These are phyloP conservation scores for Pogostemon cablin DNA, from an alignment of 257 asterid genomes.

Conservation along the genomic window DNA sequence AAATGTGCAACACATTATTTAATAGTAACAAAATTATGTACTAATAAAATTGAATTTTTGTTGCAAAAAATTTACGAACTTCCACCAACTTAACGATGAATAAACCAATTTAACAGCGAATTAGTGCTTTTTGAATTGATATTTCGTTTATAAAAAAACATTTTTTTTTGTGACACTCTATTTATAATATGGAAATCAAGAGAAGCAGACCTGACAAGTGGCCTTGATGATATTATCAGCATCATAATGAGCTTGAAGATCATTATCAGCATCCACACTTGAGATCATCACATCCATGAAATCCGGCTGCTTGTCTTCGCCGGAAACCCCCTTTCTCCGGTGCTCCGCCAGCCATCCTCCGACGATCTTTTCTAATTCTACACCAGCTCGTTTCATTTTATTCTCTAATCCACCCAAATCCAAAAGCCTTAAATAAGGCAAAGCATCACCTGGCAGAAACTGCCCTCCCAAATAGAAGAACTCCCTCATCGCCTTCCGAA, in stretches of 20 bases:
- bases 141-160: no score
- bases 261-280: neutral
- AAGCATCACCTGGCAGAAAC: conserved; percentile 23
- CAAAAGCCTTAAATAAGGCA: conserved; percentile 15
- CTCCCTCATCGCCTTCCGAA: conserved; percentile 27
- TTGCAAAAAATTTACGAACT: no score
- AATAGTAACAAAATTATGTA: no score
- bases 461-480: conserved; percentile 8
- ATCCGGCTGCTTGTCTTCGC: conserved; percentile 16
- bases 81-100: no score
- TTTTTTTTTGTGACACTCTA: no score
- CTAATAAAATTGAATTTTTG: no score
- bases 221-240: conserved; percentile 24
- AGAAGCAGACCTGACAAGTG: conserved; percentile 4
- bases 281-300: conserved; percentile 32
- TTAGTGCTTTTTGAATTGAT: no score
- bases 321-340: conserved; percentile 18
- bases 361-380: conserved; percentile 3
- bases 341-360: conserved; percentile 24
- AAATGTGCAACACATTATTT: no score
- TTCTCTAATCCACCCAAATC: conserved; percentile 27
- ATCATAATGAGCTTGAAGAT: conserved; percentile 11
- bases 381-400: conserved; percentile 1
- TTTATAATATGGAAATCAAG: no score
- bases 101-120: no score